These are phyloP conservation scores for Waltergamsia citrina DNA, from an alignment of 2,329 filamentous ascomycete species.

Conservation along the genomic window DNA sequence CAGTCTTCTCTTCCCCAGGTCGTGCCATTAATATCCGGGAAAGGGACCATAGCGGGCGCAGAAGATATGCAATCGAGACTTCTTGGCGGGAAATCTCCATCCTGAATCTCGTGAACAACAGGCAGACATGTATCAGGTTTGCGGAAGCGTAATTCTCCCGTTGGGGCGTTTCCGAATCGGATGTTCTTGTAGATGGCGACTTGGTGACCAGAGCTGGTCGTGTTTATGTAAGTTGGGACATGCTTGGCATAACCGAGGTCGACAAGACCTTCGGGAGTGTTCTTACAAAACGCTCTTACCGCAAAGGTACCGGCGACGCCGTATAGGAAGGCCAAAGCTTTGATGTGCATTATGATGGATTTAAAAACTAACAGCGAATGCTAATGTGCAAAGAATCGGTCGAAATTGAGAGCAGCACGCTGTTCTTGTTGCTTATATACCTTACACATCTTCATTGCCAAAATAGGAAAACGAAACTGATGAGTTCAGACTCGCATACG, in stretches of 20 bases:
- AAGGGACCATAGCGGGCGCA: constrained; percentile 7
- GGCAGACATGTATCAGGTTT: constrained; percentile 8
- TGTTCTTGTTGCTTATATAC: too few species aligned
- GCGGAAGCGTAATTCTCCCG: constrained; percentile 13
- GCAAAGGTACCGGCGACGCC: background rate
- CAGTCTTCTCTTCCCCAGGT: constrained; percentile 12
- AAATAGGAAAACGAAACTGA: too few species aligned
- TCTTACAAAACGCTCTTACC: background rate
- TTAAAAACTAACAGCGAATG: background rate
- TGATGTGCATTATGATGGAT: background rate
- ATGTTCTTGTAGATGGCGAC: constrained; percentile 15
- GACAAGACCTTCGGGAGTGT: constrained; percentile 4
- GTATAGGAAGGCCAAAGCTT: background rate
- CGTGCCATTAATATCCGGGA: constrained; percentile 9
- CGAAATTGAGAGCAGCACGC: too few species aligned
- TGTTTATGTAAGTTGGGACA: constrained; percentile 10
- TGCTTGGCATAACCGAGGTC: constrained; percentile 10
- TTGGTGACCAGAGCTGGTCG: constrained; percentile 8
- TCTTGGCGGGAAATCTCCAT: constrained; percentile 4
- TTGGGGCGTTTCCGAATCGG: constrained; percentile 12
- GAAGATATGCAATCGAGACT: constrained; percentile 9
- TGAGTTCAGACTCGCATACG: too few species aligned
- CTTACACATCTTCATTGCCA: too few species aligned
- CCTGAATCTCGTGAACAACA: constrained; percentile 7
- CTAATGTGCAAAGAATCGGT: too few species aligned